Evolutionary conservation across 2,329 filamentous ascomycete species (phyloP), one percentile per base, ranked within the genome.

Genomic region (Ramichloridium luteum): DNA sequence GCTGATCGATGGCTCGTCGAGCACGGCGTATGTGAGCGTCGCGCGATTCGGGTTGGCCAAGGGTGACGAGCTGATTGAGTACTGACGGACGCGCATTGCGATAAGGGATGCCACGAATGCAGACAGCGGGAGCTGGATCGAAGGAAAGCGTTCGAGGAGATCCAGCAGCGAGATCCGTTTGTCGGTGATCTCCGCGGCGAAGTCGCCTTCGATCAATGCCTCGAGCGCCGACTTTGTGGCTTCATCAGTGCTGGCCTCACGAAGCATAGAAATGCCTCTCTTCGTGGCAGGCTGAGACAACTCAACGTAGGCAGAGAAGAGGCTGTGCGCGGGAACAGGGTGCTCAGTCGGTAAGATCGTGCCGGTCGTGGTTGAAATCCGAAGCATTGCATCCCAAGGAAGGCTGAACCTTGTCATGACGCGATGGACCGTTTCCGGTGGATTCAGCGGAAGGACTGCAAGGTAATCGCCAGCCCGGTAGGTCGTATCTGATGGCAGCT

Each of bases 391-490:
- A 50, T 86, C 80, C 71, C 75, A 79, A 0, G 77, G 67, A 1
- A 88, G 57, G 1, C 67, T 59, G 50, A 85, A 86, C 13, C 67
- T 63, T 12, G 59, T 60, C 56, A 84, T 71, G 0, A 71, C 77
- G 6, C 78, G 66, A 4, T 66, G 63, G 3, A 86, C 69, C 6
- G 62, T 72, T 16, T 66, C 57, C 27, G 64, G 64, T 2, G 74
- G 72, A 50, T 88, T 88, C 16, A 81, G 57, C 0, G 81, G 81
- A 2, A 48, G 40, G 1, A 53, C 40, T 0, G 78, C 77, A 1
- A 88, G 66, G 50, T 90, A 88, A 49, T 88, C 81, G 10, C 81
- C 82, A 2, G 77, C 70, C 23, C 69, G 66, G 55, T 86, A 88
- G 0, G 64, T 67, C 62, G 73, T 58, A 5, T 53, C 57, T 1